Evolutionary conservation across 768 basidiomycete genomes (phyloP).

Genomic region (Nidula microcarpa): DNA sequence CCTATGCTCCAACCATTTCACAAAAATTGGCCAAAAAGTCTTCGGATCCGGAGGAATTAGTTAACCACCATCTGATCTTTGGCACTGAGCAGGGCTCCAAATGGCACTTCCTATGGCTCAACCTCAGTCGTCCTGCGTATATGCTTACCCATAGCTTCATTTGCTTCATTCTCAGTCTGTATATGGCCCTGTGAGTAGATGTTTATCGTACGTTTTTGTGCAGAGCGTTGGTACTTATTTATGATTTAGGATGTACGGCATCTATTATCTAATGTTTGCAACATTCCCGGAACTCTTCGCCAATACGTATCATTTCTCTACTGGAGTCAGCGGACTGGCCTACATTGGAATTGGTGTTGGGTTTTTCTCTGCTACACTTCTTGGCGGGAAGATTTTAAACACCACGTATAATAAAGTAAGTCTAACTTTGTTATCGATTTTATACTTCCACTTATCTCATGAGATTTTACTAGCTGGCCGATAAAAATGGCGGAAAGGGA

Average conservation of each 20-base stretch:
- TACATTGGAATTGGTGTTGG: constrained; percentile 56
- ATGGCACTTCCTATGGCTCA: constrained; percentile 48
- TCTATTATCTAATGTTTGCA: constrained; percentile 71
- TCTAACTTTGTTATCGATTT: neutral
- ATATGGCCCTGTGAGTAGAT: constrained; percentile 62
- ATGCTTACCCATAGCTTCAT: constrained; percentile 61
- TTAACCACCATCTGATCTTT: constrained; percentile 21
- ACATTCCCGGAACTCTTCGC: constrained; percentile 64
- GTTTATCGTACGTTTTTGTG: neutral
- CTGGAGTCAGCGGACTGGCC: constrained; percentile 50
- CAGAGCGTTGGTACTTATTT: neutral
- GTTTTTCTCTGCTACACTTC: constrained; percentile 43
- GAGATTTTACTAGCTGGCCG: constrained; percentile 33
- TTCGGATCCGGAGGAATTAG: constrained; percentile 43
- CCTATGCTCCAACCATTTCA: constrained; percentile 71
- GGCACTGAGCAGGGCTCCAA: constrained; percentile 23
- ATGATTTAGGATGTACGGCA: constrained; percentile 51
- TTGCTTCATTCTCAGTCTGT: constrained; percentile 69
- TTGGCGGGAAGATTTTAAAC: constrained; percentile 46
- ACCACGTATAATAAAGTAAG: constrained; percentile 45
- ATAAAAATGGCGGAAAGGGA: constrained; percentile 55
- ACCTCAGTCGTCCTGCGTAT: constrained; percentile 55
- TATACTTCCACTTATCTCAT: too few species aligned
- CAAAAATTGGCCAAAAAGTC: constrained; percentile 33
- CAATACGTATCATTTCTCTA: constrained; percentile 44